Percentiles rank a stretch among this genome's conserved stretches.
Conservation (phyloP, 2,329 filamentous ascomycete genomes). For the Aspergillus sp. region DNA sequence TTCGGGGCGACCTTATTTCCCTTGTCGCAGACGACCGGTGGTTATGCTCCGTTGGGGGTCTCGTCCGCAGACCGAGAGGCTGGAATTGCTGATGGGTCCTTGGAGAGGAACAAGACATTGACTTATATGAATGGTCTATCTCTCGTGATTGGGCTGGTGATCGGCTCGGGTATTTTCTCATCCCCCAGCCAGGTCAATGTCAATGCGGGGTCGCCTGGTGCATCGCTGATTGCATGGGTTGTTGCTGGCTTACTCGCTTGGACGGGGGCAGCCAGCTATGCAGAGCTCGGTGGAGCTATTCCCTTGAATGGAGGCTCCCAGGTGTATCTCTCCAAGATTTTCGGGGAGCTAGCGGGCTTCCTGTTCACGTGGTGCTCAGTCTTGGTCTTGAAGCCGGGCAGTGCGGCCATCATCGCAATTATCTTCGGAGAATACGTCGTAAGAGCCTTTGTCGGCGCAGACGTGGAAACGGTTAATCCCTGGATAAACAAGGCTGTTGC, state of each 20-base stretch:
- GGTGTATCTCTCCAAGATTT: conserved; percentile 93
- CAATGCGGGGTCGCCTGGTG: conserved; percentile 88
- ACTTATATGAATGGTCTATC: conserved; percentile 93
- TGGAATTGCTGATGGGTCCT: conserved; percentile 69
- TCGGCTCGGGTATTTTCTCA: conserved; percentile 95
- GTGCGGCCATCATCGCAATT: conserved; percentile 90
- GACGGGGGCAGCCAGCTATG: conserved; percentile 94
- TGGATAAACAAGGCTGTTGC: conserved; percentile 93
- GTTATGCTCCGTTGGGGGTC: conserved; percentile 84
- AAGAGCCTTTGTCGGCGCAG: conserved; percentile 80
- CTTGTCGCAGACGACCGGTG: conserved; percentile 75
- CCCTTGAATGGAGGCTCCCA: conserved; percentile 93
- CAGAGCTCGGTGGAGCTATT: conserved; percentile 92
- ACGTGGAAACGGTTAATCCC: conserved; percentile 74
- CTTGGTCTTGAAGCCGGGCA: conserved; percentile 88
- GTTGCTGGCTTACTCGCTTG: conserved; percentile 91
- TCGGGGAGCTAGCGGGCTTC: conserved; percentile 89
- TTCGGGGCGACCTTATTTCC: conserved; percentile 93
- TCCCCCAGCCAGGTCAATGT: conserved; percentile 90
- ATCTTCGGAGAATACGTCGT: conserved; percentile 99
- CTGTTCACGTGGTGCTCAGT: conserved; percentile 96
- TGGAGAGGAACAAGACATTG: conserved; percentile 94
- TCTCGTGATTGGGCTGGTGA: conserved; percentile 87
- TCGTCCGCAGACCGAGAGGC: conserved; percentile 63
- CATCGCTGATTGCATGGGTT: conserved; percentile 85